Conservation (phyloP, 1,284 basidiomycete genomes). For the Tylopilus sp. region DNA sequence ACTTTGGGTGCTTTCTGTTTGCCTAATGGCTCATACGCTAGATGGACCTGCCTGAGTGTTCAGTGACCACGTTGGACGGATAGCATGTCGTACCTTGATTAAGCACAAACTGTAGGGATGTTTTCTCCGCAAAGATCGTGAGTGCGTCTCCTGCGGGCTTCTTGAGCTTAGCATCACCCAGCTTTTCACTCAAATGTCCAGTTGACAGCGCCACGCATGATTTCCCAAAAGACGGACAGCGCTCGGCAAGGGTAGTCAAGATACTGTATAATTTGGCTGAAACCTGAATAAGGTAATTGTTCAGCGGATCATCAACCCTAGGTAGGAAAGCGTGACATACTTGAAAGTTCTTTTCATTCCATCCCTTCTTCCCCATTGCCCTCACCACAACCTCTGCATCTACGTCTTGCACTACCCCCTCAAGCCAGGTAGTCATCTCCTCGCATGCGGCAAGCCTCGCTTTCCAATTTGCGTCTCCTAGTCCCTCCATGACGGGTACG, state of each 20-base stretch:
- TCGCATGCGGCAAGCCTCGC: conserved; percentile 84
- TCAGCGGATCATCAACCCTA: conserved; percentile 11
- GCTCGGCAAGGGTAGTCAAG: conserved; percentile 72
- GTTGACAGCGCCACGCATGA: conserved; percentile 84
- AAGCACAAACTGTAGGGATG: conserved; percentile 92
- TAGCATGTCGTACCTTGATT: conserved; percentile 68
- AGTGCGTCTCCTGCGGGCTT: conserved; percentile 94
- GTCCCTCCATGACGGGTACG: conserved; percentile 63
- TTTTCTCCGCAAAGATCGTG: conserved; percentile 83
- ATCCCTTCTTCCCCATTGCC: conserved; percentile 91
- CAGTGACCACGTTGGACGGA: conserved; percentile 4
- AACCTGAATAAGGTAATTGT: conserved; percentile 53
- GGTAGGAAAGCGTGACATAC: conserved; percentile 42
- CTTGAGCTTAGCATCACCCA: conserved; percentile 96
- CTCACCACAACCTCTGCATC: conserved; percentile 91
- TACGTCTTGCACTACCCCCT: conserved; percentile 61
- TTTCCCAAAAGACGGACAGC: conserved; percentile 81
- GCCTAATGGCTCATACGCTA: conserved; percentile 87
- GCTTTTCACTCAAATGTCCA: conserved; percentile 89
- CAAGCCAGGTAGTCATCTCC: conserved; percentile 84
- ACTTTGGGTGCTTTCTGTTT: conserved; percentile 99
- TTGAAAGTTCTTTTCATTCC: conserved; percentile 99
- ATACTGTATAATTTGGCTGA: conserved; percentile 84
- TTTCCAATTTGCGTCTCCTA: conserved; percentile 94
- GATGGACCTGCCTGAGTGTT: conserved; percentile 17